A percentile compares a stretch with the other conserved stretches of the same genome.
These are phyloP conservation scores for Fusarium sp. DNA, from an alignment of 2,329 filamentous ascomycete genomes.

Conservation along the genomic window DNA sequence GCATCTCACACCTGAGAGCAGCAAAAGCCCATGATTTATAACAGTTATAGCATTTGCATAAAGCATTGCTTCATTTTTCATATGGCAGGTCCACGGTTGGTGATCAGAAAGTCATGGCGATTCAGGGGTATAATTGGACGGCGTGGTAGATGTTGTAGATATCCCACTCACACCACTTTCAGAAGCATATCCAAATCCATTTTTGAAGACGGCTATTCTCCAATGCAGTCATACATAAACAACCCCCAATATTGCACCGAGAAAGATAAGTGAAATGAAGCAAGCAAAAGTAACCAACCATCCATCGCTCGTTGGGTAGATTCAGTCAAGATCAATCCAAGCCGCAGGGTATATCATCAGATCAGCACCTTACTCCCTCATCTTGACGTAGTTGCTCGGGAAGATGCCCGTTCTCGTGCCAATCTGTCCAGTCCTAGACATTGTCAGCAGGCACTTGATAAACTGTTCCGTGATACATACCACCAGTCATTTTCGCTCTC, in stretches of 20 bases:
- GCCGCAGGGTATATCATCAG: conserved; percentile 37
- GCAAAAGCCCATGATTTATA: neutral
- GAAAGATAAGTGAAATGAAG: neutral
- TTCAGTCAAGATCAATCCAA: conserved; percentile 13
- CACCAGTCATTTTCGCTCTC: conserved; percentile 97
- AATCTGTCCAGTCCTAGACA: conserved; percentile 80
- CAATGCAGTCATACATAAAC: neutral
- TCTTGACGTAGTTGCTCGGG: conserved; percentile 80
- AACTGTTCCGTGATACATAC: conserved; percentile 55
- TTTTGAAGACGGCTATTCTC: neutral
- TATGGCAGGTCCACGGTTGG: neutral
- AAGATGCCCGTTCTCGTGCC: conserved; percentile 89
- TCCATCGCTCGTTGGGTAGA: neutral
- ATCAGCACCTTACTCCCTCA: conserved; percentile 58
- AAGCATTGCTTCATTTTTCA: neutral
- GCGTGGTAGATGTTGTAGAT: neutral
- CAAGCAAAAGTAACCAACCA: neutral
- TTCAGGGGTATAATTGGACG: neutral
- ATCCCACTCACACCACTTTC: neutral
- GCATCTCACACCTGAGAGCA: neutral
- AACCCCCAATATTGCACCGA: neutral
- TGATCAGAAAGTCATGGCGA: neutral
- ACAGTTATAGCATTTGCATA: neutral
- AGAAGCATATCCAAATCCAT: neutral
- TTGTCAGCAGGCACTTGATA: neutral